Base-by-base conservation (phyloP, 1,284 basidiomycete species). In the Cystobasidium sp. region DNA sequence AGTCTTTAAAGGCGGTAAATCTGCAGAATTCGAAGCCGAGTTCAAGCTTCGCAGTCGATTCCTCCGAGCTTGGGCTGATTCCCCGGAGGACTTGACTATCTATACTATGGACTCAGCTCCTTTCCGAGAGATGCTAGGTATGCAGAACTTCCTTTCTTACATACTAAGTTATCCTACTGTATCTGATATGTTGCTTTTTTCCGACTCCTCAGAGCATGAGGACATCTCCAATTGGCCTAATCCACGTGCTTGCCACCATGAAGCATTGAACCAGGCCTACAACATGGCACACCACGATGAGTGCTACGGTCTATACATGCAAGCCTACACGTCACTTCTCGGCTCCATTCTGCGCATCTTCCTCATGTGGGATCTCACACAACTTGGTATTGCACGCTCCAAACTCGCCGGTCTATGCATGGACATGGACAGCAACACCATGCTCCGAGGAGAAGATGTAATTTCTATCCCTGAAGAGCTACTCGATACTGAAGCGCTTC, bases 251-350 rank as follows among this genome's bases (percentile, higher is more conserved):
- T 59, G 20, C 31, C 56, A 59, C 16, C 39, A 12, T 6, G 18
- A 59, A 18, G 56, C 56, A 10, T 9, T 43, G 14, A n/a, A 43
- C 8, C 7, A 10, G 10, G 56, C 56, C 39, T 59, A 59, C 18
- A 59, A 59, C 20, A 59, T 59, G 56, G 56, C 56, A 59, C 56
- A 59, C 37, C 56, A 59, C n/a, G 56, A 59, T n/a, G 56, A 59
- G 9, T 59, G 56, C 39, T 31, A 43, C 9, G 56, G 56, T 7
- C 37, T 59, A n/a, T 59, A 59, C 18, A 41, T 59, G 56, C 16
- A 59, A 59, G 56, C 56, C n/a, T 43, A 39, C 39, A 41, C 39
- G 6, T 59, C 56, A 10, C 39, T 59, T 18, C 39, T 59, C 9
- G 37, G 56, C 3, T 31, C 56, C 20, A 59, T 59, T 24, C 18